A percentile compares a stretch with the other conserved stretches of the same genome.
Conservation (phyloP, 2,329 filamentous ascomycete species). For the Curvularia verruculosa region DNA sequence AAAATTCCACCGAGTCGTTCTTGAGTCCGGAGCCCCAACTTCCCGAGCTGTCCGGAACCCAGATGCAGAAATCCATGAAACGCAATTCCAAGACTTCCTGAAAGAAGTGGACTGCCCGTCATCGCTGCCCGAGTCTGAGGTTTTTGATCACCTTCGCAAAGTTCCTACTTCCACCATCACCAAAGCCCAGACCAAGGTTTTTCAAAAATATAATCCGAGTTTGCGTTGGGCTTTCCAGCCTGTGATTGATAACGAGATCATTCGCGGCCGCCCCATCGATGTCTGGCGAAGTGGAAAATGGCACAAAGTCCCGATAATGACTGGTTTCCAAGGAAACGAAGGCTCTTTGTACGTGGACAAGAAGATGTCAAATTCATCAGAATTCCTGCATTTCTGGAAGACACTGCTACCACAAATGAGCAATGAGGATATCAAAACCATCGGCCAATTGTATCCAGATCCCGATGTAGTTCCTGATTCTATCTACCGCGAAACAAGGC, state of each 20-base stretch:
- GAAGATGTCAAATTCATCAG: conserved; percentile 53
- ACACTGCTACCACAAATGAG: conserved; percentile 65
- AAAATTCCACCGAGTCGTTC: conserved; percentile 55
- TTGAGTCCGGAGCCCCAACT: conserved; percentile 56
- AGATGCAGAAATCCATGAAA: conserved; percentile 50
- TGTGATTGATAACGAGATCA: conserved; percentile 67
- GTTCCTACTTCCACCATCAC: conserved; percentile 47
- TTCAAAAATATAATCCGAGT: conserved; percentile 55
- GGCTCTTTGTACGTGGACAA: conserved; percentile 68
- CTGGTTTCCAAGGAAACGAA: conserved; percentile 74
- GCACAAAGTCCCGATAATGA: conserved; percentile 67
- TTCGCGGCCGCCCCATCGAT: conserved; percentile 64
- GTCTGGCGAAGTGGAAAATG: conserved; percentile 62
- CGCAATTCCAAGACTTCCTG: conserved; percentile 54
- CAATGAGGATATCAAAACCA: conserved; percentile 57
- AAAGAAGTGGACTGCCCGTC: conserved; percentile 43
- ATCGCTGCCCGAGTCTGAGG: conserved; percentile 32
- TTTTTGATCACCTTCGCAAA: conserved; percentile 53
- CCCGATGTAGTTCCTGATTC: conserved; percentile 53
- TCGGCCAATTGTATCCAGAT: conserved; percentile 69
- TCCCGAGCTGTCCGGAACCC: conserved; percentile 54
- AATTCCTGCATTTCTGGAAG: conserved; percentile 67
- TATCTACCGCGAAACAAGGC: conserved; percentile 50
- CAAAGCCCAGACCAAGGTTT: conserved; percentile 52
- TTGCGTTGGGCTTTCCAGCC: conserved; percentile 69